Evolutionary conservation across 257 asterid genomes (phyloP).

Genomic region (Gardenia jasminoides): DNA sequence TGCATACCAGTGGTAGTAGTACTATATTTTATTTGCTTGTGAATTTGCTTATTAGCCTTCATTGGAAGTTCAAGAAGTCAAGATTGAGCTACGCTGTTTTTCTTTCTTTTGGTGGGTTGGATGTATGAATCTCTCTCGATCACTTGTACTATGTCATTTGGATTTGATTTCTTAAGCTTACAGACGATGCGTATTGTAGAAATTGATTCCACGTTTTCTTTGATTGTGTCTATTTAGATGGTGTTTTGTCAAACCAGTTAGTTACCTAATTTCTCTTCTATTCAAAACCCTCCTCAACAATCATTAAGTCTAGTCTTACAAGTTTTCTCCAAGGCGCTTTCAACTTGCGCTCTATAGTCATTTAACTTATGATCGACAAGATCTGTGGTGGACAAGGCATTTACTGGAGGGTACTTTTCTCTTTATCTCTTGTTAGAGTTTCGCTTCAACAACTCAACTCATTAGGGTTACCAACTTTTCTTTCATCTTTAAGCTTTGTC

Average conservation of each 20-base stretch:
- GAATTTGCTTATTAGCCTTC: neutral
- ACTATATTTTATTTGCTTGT: neutral
- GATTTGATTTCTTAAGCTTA: neutral
- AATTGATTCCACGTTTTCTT: neutral
- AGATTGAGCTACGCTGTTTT: neutral
- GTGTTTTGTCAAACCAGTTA: neutral
- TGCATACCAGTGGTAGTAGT: neutral
- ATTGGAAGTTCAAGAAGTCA: neutral
- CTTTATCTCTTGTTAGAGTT: neutral
- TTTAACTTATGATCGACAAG: neutral
- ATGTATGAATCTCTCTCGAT: neutral
- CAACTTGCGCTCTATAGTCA: neutral
- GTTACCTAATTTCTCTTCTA: neutral
- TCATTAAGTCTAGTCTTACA: neutral
- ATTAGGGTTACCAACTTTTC: conserved; percentile 14
- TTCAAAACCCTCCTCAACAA: neutral
- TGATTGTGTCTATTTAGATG: neutral
- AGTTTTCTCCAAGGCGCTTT: neutral
- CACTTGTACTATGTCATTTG: neutral
- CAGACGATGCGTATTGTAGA: neutral
- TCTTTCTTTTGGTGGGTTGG: neutral
- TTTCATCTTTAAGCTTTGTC: neutral
- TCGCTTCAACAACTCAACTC: no score
- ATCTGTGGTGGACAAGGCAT: neutral
- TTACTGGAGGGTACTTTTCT: neutral